Evolutionary conservation across 228 moss, liverwort and hornwort species (phyloP), one percentile per base, ranked within the genome.

Genomic region (Sphagnum fallax): DNA sequence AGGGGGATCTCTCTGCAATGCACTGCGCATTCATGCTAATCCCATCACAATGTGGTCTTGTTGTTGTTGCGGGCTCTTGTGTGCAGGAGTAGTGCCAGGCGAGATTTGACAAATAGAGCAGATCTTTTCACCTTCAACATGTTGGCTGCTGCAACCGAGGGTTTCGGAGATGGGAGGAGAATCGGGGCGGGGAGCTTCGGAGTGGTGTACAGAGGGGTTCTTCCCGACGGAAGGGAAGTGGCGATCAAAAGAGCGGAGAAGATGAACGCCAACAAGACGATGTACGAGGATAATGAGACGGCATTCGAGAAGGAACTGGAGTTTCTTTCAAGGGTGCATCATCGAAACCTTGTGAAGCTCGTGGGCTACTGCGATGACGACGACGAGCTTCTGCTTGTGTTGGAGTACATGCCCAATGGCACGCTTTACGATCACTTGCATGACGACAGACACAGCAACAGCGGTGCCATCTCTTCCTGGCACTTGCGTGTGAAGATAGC

Each of bases 361-460:
- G 48, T 92, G 64, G 95, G 92, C n/a, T 90, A 80, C 68, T 72
- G 92, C 58, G 83, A 87, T 66, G 90, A 90, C 2, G 77, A 73
- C 66, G 78, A 80, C 52, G 83, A 83, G 51, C 84, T 82, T 75
- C 76, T 92, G 76, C 50, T 95, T 70, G 87, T 92, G 47, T 92
- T 90, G 16, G 95, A 95, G 76, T 95, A 84, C 81, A 87, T 92
- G 64, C 76, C 82, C 4, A 92, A 95, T 51, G 92, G 92, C n/a
- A 88, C 82, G 47, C 83, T 94, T 60, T 77, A 82, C 47, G 88
- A 91, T 67, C 91, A 88, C 61, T 76, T 95, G 6, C 80, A 90
- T 10, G 77, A 32, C 32, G 32, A 32, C 32, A 60, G 49, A 69
- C 65, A 12, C 67, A 32, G 32, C 32, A 63, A 50, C 67, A 60